Conservation (phyloP, 108 stramenopile species). For the Skeletonema grethae region DNA sequence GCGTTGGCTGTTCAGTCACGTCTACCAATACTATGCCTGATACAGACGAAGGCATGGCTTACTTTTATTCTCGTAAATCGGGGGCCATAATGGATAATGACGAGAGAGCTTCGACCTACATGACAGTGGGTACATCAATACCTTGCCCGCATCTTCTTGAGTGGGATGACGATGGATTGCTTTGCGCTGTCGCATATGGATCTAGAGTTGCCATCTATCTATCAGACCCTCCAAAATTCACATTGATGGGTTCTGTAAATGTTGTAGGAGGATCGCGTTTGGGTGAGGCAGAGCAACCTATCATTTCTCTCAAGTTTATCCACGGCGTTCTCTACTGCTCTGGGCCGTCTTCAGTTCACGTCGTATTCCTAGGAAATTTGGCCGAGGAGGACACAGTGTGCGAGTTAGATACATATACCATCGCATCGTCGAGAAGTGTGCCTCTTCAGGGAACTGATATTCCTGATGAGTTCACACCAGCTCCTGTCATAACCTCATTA, state of each 20-base stretch:
- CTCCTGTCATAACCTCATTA: constrained; percentile 42
- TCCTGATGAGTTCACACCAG: constrained; percentile 10
- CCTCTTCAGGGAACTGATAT: constrained; percentile 19
- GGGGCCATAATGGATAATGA: constrained; percentile 45
- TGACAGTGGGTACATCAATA: constrained; percentile 70
- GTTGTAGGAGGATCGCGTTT: constrained; percentile 26
- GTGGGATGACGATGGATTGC: constrained; percentile 80
- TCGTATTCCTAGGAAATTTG: constrained; percentile 71
- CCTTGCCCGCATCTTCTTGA: constrained; percentile 79
- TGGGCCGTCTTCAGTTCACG: constrained; percentile 65
- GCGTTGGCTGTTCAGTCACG: constrained; percentile 51
- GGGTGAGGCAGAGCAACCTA: constrained; percentile 34
- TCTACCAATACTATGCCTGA: constrained; percentile 38
- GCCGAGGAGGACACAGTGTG: constrained; percentile 55
- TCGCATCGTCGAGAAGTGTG: constrained; percentile 58
- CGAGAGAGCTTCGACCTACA: constrained; percentile 57
- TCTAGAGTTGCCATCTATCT: constrained; percentile 73
- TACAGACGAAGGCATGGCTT: constrained; percentile 59
- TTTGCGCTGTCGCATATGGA: constrained; percentile 71
- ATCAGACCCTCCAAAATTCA: constrained; percentile 64
- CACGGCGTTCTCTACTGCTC: constrained; percentile 81
- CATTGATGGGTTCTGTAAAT: constrained; percentile 62
- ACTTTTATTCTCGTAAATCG: constrained; percentile 72
- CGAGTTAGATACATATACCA: constrained; percentile 65
- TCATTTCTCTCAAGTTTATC: constrained; percentile 71